Conservation (phyloP, 1,284 basidiomycete genomes). For the Polyporus tsugae region DNA sequence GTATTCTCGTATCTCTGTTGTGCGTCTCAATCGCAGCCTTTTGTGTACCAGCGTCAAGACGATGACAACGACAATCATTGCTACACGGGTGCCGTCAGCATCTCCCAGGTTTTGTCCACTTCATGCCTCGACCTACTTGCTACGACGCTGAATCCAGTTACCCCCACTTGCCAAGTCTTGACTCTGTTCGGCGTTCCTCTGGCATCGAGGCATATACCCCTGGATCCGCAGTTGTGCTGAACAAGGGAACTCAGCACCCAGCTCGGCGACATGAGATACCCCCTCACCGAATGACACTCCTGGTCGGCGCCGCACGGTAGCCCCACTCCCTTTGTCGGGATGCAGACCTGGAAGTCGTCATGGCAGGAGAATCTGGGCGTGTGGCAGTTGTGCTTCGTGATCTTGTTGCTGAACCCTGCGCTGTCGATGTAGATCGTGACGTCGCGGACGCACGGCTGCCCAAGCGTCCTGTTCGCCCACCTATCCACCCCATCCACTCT, state of each 20-base stretch:
- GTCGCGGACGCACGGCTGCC: slow-evolving; percentile 65
- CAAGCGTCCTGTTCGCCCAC: slow-evolving; percentile 64
- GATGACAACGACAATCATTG: slow-evolving; percentile 51
- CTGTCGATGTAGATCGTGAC: slow-evolving; percentile 66
- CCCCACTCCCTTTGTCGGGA: slow-evolving; percentile 54
- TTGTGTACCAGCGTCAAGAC: slow-evolving; percentile 59
- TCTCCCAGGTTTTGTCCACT: background rate
- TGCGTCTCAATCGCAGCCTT: slow-evolving; percentile 52
- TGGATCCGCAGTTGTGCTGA: slow-evolving; percentile 39
- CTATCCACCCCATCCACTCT: slow-evolving; percentile 41
- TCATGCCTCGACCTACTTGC: slow-evolving; percentile 8
- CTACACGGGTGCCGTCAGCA: slow-evolving; percentile 38
- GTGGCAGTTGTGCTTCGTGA: slow-evolving; percentile 69
- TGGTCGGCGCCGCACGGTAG: slow-evolving; percentile 61
- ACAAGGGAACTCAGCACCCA: background rate
- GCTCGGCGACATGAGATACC: background rate
- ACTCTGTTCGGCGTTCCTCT: slow-evolving; percentile 47
- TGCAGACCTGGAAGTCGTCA: slow-evolving; percentile 51
- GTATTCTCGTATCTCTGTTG: slow-evolving; percentile 59
- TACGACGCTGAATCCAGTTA: slow-evolving; percentile 26
- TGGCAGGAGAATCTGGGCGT: slow-evolving; percentile 68
- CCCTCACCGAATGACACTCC: slow-evolving; percentile 57
- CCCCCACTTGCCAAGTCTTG: slow-evolving; percentile 50
- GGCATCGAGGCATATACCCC: slow-evolving; percentile 42
- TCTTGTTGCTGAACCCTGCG: slow-evolving; percentile 53